Evolutionary conservation across 345 rosid genomes (phyloP).

Genomic region (Odontarrhena argentea): DNA sequence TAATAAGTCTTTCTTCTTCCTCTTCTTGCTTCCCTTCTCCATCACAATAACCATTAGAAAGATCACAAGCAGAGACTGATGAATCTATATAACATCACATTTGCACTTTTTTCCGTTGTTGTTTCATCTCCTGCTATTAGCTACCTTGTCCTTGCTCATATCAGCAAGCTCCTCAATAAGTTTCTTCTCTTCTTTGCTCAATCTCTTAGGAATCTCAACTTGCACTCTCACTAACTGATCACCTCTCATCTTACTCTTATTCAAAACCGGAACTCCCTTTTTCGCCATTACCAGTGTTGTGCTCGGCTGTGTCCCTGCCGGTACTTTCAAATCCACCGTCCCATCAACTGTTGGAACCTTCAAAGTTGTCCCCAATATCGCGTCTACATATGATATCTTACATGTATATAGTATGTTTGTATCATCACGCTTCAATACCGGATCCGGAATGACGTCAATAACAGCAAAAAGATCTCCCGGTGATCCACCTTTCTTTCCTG

Average conservation of each 20-base stretch:
- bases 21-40: conserved; percentile 28
- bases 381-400: conserved; percentile 88
- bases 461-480: conserved; percentile 87
- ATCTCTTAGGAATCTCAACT: conserved; percentile 91
- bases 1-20: conserved; percentile 18
- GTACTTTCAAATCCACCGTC: conserved; percentile 89
- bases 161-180: conserved; percentile 89
- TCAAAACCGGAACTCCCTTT: conserved; percentile 88
- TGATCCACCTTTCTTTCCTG: conserved; percentile 92
- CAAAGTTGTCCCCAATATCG: conserved; percentile 82
- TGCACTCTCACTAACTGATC: conserved; percentile 97
- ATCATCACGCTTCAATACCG: conserved; percentile 82
- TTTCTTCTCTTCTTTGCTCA: conserved; percentile 84
- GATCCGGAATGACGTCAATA: conserved; percentile 83
- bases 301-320: conserved; percentile 91
- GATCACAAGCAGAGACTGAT: conserved; percentile 15
- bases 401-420: conserved; percentile 83
- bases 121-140: conserved; percentile 59
- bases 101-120: background rate
- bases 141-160: conserved; percentile 84
- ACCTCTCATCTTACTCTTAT: conserved; percentile 88
- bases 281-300: conserved; percentile 93
- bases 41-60: conserved; percentile 18
- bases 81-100: conserved; percentile 29
- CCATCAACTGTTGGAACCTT: conserved; percentile 97